Conservation (phyloP, 805 yeast species). For the Cyberlindnera misumaiensis region DNA sequence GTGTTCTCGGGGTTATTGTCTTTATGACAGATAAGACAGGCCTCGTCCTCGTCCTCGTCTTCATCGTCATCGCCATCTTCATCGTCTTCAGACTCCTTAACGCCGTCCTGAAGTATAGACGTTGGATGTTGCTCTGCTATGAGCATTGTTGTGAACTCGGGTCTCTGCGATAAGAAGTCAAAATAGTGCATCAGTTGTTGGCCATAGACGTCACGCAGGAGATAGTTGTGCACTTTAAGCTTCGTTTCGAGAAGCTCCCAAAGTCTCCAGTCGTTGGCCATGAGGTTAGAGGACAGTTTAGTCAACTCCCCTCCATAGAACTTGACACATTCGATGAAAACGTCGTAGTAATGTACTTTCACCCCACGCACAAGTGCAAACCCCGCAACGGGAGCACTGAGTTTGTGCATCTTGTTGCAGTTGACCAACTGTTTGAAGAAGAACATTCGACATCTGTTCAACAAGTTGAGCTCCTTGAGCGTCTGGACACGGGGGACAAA, state of each 20-base stretch:
- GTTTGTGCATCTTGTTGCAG: constrained; percentile 39
- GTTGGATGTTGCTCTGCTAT: constrained; percentile 24
- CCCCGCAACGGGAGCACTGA: not conserved
- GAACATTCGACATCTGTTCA: constrained; percentile 55
- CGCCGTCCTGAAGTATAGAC: constrained; percentile 23
- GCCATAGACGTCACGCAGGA: constrained; percentile 20
- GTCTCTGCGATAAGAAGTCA: constrained; percentile 24
- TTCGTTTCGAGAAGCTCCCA: constrained; percentile 23
- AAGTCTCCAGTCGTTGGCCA: constrained; percentile 15
- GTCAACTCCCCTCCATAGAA: constrained; percentile 9
- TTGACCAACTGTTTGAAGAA: constrained; percentile 58
- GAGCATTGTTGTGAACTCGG: constrained; percentile 17
- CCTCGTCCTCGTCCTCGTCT: constrained; percentile 26
- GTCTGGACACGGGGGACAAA: constrained; percentile 68
- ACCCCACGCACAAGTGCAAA: constrained; percentile 2
- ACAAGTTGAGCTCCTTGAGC: constrained; percentile 54
- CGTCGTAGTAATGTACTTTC: constrained; percentile 30
- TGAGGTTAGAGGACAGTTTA: constrained; percentile 6
- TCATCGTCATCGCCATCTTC: constrained; percentile 19
- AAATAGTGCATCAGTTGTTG: constrained; percentile 26
- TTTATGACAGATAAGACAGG: constrained; percentile 43
- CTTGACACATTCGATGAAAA: constrained; percentile 30
- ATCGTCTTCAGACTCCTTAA: constrained; percentile 11
- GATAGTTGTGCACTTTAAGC: constrained; percentile 8
- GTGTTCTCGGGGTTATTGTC: constrained; percentile 39